Conservation (phyloP, 2,329 filamentous ascomycete genomes). For the Monosporascus ibericus region DNA sequence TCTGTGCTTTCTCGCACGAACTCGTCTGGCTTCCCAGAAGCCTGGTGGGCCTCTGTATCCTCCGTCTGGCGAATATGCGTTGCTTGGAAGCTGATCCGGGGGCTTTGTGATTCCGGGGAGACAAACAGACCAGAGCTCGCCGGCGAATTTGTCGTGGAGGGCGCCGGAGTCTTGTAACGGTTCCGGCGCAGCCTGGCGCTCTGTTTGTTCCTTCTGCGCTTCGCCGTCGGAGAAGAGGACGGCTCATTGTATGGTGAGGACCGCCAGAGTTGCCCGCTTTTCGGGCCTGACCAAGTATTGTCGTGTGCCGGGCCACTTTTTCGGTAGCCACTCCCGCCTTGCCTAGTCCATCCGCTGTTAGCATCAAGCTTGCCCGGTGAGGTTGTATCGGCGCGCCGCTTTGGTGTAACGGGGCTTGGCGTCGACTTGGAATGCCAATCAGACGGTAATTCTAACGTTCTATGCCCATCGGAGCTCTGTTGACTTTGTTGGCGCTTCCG, state of each 20-base stretch:
- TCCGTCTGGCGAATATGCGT: not conserved
- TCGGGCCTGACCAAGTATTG: not conserved
- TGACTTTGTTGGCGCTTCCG: not conserved
- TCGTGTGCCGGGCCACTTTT: not conserved
- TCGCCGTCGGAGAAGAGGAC: not conserved
- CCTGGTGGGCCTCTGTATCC: not conserved
- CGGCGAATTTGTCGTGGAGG: not conserved
- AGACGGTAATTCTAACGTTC: not conserved
- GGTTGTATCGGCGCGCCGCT: not conserved
- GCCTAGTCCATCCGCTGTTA: not conserved
- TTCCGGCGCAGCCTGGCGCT: not conserved
- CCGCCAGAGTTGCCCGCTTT: no score
- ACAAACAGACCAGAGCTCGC: not conserved
- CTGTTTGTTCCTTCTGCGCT: not conserved
- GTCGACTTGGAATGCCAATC: not conserved
- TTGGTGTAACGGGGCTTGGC: not conserved
- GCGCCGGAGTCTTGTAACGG: not conserved
- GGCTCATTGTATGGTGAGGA: not conserved
- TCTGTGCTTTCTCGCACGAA: not conserved
- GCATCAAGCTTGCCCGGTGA: no score
- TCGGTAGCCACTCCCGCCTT: not conserved
- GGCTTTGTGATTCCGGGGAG: not conserved
- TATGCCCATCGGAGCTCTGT: not conserved
- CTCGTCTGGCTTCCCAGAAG: not conserved
- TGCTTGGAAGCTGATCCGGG: not conserved